Percentiles rank a stretch among this genome's conserved stretches.
Evolutionary conservation across 306 rosid species (phyloP).

Genomic region (Castanea crenata): DNA sequence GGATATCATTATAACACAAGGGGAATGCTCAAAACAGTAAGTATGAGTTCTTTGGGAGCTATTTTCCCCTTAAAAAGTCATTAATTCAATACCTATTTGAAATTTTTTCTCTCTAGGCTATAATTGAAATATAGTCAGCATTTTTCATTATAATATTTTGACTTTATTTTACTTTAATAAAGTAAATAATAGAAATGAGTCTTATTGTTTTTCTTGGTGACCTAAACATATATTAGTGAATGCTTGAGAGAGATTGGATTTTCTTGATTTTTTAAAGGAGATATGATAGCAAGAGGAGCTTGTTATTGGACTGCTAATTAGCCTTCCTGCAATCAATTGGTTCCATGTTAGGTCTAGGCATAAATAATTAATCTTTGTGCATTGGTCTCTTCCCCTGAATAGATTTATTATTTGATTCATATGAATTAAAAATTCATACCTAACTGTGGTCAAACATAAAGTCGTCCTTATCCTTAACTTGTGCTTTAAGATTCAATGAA

Average conservation of each 20-base stretch:
- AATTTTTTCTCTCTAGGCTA: background rate
- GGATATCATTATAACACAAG: slow-evolving; percentile 87
- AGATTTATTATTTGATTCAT: background rate
- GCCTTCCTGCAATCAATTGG: background rate
- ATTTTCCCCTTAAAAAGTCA: background rate
- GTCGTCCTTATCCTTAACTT: background rate
- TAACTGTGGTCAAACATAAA: background rate
- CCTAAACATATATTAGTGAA: background rate
- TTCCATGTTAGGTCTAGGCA: background rate
- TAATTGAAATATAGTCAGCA: background rate
- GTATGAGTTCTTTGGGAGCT: slow-evolving; percentile 14
- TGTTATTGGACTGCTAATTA: slow-evolving; percentile 5
- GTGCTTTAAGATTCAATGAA: background rate
- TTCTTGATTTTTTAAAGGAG: background rate
- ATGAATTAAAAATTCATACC: background rate
- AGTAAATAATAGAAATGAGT: background rate
- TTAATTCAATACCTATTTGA: background rate
- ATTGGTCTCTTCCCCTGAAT: slow-evolving; percentile 2
- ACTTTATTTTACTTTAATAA: background rate
- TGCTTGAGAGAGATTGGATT: background rate
- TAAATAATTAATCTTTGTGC: slow-evolving; percentile 6
- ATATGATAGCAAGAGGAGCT: background rate
- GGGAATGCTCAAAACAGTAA: slow-evolving; percentile 76
- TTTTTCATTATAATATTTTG: background rate
- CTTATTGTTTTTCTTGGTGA: background rate